Percentiles rank a stretch among this genome's conserved stretches.
These are phyloP conservation scores for Nothomitra cinnamomea DNA, from an alignment of 2,329 filamentous ascomycete species.

Conservation along the genomic window DNA sequence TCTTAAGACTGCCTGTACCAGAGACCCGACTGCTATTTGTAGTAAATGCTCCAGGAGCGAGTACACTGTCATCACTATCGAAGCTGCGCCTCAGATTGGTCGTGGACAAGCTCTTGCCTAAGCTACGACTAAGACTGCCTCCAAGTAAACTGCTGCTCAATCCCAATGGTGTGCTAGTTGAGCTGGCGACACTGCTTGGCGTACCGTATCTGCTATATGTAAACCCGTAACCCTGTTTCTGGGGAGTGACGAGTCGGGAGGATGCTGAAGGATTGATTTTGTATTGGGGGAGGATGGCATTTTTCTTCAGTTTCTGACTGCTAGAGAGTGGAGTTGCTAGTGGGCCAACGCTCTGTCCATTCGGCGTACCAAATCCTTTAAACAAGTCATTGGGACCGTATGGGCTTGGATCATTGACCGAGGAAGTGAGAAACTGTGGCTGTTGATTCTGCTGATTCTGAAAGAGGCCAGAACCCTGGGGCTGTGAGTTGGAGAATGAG, in stretches of 20 bases:
- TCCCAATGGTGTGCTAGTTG: constrained; percentile 49
- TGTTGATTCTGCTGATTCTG: constrained; percentile 38
- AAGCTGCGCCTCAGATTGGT: constrained; percentile 73
- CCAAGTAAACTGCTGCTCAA: constrained; percentile 47
- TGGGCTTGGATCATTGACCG: constrained; percentile 67
- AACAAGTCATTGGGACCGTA: constrained; percentile 85
- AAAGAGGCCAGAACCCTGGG: constrained; percentile 28
- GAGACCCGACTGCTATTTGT: constrained; percentile 8
- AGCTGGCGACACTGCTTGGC: constrained; percentile 51
- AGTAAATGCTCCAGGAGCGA: constrained; percentile 17
- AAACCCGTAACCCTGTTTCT: constrained; percentile 78
- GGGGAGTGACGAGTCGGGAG: constrained; percentile 65
- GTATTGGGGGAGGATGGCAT: constrained; percentile 67
- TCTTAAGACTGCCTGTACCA: constrained; percentile 54
- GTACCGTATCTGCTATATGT: constrained; percentile 85
- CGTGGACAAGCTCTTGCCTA: constrained; percentile 77
- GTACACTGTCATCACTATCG: constrained; percentile 16
- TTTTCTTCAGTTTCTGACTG: constrained; percentile 59
- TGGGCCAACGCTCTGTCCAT: constrained; percentile 59
- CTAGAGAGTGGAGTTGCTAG: constrained; percentile 77
- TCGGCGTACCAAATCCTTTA: constrained; percentile 47
- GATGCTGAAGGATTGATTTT: constrained; percentile 71
- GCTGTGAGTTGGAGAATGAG: constrained; percentile 28
- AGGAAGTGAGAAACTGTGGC: constrained; percentile 47
- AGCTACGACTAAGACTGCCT: constrained; percentile 40